Evolutionary conservation across 108 stramenopile species (phyloP).

Genomic region (Pseudonitzschia pungens): DNA sequence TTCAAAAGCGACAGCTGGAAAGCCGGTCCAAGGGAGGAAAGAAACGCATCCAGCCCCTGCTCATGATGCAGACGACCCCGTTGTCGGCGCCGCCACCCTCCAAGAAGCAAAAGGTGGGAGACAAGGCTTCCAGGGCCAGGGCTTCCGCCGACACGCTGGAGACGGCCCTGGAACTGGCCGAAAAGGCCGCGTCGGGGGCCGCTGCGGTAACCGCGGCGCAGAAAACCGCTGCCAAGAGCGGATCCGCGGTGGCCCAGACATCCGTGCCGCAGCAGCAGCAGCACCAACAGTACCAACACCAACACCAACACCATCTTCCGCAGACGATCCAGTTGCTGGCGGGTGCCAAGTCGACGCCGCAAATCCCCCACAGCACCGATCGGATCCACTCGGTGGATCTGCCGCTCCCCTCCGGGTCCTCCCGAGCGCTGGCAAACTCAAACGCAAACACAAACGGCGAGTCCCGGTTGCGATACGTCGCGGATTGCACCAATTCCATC

Average conservation of each 20-base stretch:
- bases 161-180: constrained; percentile 58
- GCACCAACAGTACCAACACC: constrained; percentile 15
- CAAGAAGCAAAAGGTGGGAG: constrained; percentile 10
- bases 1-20: constrained; percentile 23
- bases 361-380: constrained; percentile 63
- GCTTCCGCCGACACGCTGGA: constrained; percentile 49
- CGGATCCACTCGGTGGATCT: constrained; percentile 66
- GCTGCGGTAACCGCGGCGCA: constrained; percentile 23
- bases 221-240: constrained; percentile 2
- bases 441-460: no score
- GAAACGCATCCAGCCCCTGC: constrained; percentile 64
- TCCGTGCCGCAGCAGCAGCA: not conserved
- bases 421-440: no score
- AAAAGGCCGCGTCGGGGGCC: constrained; percentile 43
- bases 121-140: not conserved
- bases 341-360: constrained; percentile 23
- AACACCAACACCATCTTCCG: not conserved
- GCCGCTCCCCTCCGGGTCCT: constrained; percentile 10
- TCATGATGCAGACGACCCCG: constrained; percentile 41
- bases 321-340: not conserved
- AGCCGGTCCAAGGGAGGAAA: constrained; percentile 52
- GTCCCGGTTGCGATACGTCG: constrained; percentile 33
- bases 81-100: constrained; percentile 6
- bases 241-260: not conserved
- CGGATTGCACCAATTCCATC: constrained; percentile 68